phyloP scores from a whole-genome alignment of 2,329 filamentous ascomycete genomes.

The Xylaria sp. region DNA sequence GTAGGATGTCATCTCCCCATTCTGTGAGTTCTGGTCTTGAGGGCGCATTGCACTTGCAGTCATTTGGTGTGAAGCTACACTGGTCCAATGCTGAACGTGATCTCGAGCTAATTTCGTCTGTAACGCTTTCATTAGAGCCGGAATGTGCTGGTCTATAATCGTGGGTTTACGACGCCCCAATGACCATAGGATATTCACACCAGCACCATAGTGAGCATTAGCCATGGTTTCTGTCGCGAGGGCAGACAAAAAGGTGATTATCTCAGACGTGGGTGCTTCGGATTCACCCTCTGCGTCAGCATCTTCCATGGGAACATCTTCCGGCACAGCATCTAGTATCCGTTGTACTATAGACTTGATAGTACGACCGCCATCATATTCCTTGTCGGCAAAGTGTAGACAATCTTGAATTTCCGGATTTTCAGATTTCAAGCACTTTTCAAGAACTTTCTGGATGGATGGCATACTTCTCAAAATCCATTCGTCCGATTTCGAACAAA shows the following conservation, averaged over 20 bases:
- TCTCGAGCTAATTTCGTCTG: constrained; percentile 93
- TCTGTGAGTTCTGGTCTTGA: constrained; percentile 65
- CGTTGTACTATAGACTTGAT: constrained; percentile 81
- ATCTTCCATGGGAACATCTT: constrained; percentile 78
- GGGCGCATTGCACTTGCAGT: constrained; percentile 54
- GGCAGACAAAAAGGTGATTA: constrained; percentile 84
- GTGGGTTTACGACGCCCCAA: constrained; percentile 85
- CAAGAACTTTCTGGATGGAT: constrained; percentile 85
- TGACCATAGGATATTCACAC: constrained; percentile 94
- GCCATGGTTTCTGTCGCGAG: constrained; percentile 89
- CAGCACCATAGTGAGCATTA: constrained; percentile 82
- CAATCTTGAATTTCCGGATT: constrained; percentile 94
- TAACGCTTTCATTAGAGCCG: constrained; percentile 89
- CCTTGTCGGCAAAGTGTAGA: constrained; percentile 78
- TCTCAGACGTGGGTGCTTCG: constrained; percentile 85
- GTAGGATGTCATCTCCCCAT: constrained; percentile 73
- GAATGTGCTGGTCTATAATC: constrained; percentile 89
- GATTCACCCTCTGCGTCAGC: constrained; percentile 86
- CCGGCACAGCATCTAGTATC: constrained; percentile 88
- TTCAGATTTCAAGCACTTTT: constrained; percentile 89
- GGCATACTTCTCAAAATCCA: constrained; percentile 87
- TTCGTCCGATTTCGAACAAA: constrained; percentile 87
- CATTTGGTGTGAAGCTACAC: constrained; percentile 64
- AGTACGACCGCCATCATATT: constrained; percentile 74
- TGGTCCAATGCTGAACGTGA: constrained; percentile 82